Conservation (phyloP, 1,284 basidiomycete species). For the Phaffia rhodozyma region DNA sequence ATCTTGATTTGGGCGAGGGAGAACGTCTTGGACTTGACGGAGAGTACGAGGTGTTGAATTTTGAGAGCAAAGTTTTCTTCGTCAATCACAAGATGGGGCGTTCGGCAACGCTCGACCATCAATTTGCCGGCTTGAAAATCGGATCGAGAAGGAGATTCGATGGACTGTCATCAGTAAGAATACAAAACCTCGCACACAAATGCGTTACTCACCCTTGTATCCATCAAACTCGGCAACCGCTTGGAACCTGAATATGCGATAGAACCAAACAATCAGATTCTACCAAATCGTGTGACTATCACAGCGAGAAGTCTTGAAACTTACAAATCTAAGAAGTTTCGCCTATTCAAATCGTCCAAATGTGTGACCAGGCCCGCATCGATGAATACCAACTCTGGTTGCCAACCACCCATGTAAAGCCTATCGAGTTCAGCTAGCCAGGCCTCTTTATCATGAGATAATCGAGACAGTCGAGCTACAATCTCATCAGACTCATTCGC, state of each 20-base stretch:
- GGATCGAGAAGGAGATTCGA: neutral
- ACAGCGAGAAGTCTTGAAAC: neutral
- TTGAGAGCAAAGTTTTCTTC: conserved; percentile 89
- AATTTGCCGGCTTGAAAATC: conserved; percentile 56
- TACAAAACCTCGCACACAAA: neutral
- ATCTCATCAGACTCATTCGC: conserved; percentile 46
- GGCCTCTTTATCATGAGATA: conserved; percentile 46
- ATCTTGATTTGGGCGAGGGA: conserved; percentile 92
- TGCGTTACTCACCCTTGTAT: conserved; percentile 43
- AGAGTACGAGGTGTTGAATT: conserved; percentile 90
- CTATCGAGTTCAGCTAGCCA: conserved; percentile 62
- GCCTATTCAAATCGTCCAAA: conserved; percentile 64
- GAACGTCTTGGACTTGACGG: conserved; percentile 93
- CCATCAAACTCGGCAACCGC: conserved; percentile 95
- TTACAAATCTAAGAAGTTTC: conserved; percentile 81
- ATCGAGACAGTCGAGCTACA: conserved; percentile 51
- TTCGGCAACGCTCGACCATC: conserved; percentile 92
- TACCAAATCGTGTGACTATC: too few species aligned
- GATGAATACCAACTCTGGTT: conserved; percentile 90
- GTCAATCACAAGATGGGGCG: conserved; percentile 80
- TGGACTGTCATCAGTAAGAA: neutral
- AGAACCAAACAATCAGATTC: neutral
- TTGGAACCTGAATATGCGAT: conserved; percentile 45
- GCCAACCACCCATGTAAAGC: conserved; percentile 61
- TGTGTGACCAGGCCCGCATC: conserved; percentile 91